A percentile compares a stretch with the other conserved stretches of the same genome.
These are phyloP conservation scores for Helenozyma rhizophorensis DNA, from an alignment of 805 yeast species.

Conservation along the genomic window DNA sequence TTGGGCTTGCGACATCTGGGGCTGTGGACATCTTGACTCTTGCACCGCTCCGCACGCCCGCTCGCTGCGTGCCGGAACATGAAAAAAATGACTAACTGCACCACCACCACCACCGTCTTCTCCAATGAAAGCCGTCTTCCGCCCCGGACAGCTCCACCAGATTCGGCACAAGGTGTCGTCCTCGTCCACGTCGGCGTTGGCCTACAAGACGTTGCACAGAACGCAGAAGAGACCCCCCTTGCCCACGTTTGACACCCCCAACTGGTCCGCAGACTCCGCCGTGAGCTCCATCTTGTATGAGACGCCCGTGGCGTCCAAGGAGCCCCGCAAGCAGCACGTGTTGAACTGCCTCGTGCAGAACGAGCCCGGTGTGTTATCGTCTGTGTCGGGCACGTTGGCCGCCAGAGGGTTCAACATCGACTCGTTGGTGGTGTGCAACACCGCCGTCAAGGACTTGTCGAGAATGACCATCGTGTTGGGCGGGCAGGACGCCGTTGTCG, in stretches of 20 bases:
- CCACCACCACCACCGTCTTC: background rate
- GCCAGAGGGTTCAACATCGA: conserved; percentile 98
- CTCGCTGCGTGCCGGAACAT: too few relatives aligned
- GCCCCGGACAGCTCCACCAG: conserved; percentile 10
- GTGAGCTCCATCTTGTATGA: conserved; percentile 94
- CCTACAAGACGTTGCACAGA: conserved; percentile 88
- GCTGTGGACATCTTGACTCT: too few relatives aligned
- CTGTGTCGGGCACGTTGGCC: conserved; percentile 92
- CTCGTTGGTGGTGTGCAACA: conserved; percentile 92
- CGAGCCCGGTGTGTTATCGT: conserved; percentile 95
- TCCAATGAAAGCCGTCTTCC: conserved; percentile 4
- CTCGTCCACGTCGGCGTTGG: conserved; percentile 88
- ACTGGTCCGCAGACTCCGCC: conserved; percentile 95
- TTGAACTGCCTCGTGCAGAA: conserved; percentile 96
- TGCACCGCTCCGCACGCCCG: too few relatives aligned
- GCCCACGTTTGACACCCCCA: conserved; percentile 90
- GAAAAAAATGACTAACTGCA: too few relatives aligned
- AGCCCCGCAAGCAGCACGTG: conserved; percentile 78
- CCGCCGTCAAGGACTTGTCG: conserved; percentile 91
- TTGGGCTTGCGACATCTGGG: too few relatives aligned
- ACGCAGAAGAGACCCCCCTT: conserved; percentile 83
- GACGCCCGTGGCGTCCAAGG: conserved; percentile 62
- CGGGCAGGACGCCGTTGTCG: conserved; percentile 94
- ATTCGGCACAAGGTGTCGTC: conserved; percentile 23
- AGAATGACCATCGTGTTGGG: conserved; percentile 94